Evolutionary conservation across 2,329 filamentous ascomycete genomes (phyloP).

Genomic region (Calonectria hawksworthii): DNA sequence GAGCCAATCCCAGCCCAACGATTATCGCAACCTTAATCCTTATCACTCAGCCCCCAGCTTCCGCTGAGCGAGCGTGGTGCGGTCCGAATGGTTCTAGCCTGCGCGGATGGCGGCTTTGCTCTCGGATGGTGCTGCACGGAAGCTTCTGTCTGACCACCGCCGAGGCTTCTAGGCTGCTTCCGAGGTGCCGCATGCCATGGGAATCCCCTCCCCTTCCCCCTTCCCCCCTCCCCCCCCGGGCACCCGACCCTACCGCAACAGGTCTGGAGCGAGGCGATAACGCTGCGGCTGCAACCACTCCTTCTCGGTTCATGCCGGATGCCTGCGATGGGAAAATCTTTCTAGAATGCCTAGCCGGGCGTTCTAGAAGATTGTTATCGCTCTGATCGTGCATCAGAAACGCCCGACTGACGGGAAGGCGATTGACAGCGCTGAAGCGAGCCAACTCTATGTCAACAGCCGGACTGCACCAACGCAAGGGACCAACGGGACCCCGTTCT

Average conservation of each 20-base stretch:
- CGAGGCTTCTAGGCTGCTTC: slow-evolving; percentile 1
- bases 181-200: not conserved
- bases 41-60: not conserved
- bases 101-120: not conserved
- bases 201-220: not conserved
- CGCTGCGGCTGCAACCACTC: slow-evolving; percentile 19
- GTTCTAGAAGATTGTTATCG: slow-evolving; percentile 7
- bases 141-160: not conserved
- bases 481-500: not conserved
- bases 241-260: not conserved
- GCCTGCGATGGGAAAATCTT: not conserved
- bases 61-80: not conserved
- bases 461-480: not conserved
- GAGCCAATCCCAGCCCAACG: not conserved
- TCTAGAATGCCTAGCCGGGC: slow-evolving; percentile 2
- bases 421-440: not conserved
- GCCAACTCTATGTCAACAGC: not conserved
- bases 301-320: slow-evolving; percentile 7
- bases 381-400: not conserved
- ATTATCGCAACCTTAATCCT: slow-evolving; percentile 9
- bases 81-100: not conserved
- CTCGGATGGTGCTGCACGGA: not conserved
- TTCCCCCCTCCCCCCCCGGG: not conserved
- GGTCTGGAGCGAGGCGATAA: slow-evolving; percentile 1
- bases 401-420: slow-evolving; percentile 8